phyloP scores from a whole-genome alignment of 2,329 filamentous ascomycete species.

The Fonsecaea nubica region DNA sequence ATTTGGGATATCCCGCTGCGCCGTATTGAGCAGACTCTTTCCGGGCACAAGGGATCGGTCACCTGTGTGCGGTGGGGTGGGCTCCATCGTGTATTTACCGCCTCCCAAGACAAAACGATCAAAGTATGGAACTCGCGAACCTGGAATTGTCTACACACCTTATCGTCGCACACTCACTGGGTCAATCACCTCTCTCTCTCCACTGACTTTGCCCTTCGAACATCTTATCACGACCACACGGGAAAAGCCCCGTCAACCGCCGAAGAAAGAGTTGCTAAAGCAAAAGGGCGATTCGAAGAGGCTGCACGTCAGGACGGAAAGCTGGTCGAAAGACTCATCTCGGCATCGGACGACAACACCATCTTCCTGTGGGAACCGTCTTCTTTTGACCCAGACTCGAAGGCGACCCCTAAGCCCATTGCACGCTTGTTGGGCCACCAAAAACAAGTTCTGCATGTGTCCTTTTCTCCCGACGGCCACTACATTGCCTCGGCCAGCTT shows the following conservation, averaged over 20 bases:
- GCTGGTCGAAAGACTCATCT: slow-evolving; percentile 82
- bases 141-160: slow-evolving; percentile 79
- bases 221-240: slow-evolving; percentile 83
- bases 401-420: slow-evolving; percentile 76
- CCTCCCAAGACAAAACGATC: slow-evolving; percentile 89
- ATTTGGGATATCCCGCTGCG: slow-evolving; percentile 85
- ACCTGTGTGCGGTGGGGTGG: slow-evolving; percentile 95
- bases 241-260: slow-evolving; percentile 71
- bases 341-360: slow-evolving; percentile 92
- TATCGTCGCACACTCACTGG: slow-evolving; percentile 87
- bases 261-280: slow-evolving; percentile 74
- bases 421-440: slow-evolving; percentile 92
- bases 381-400: slow-evolving; percentile 36
- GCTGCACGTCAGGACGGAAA: slow-evolving; percentile 78
- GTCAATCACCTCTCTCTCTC: slow-evolving; percentile 94
- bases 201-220: slow-evolving; percentile 87
- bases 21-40: slow-evolving; percentile 79
- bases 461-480: slow-evolving; percentile 87
- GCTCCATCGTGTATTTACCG: slow-evolving; percentile 81
- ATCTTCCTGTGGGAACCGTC: slow-evolving; percentile 94
- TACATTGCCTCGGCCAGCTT: slow-evolving; percentile 88
- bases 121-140: slow-evolving; percentile 85
- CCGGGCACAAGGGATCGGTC: slow-evolving; percentile 86
- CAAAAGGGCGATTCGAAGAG: slow-evolving; percentile 82
- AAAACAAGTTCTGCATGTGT: slow-evolving; percentile 95